These are phyloP conservation scores for Kodamaea kakaduensis DNA, from an alignment of 805 yeast genomes.

Conservation along the genomic window DNA sequence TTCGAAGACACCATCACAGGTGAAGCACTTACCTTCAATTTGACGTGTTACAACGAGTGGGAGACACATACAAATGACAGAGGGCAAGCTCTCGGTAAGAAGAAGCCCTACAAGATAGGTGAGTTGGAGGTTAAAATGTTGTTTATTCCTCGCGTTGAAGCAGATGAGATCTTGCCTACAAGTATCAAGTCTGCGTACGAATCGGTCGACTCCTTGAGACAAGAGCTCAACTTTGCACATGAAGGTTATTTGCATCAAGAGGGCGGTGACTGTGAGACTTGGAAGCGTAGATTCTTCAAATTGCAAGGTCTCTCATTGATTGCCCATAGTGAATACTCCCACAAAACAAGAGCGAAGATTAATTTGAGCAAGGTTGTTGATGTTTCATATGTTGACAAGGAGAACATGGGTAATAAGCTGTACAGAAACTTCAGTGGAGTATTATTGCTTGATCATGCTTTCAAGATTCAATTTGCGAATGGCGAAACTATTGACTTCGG, in stretches of 20 bases:
- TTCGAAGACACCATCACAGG: conserved; percentile 56
- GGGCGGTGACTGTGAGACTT: conserved; percentile 81
- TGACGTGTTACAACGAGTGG: conserved; percentile 84
- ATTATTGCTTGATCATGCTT: conserved; percentile 63
- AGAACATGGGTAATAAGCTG: conserved; percentile 24
- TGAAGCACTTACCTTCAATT: conserved; percentile 43
- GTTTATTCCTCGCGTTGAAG: conserved; percentile 60
- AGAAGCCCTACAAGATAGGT: conserved; percentile 60
- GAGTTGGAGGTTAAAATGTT: conserved; percentile 64
- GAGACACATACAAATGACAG: conserved; percentile 29
- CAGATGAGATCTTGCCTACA: conserved; percentile 62
- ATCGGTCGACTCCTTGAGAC: conserved; percentile 27
- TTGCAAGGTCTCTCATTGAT: conserved; percentile 66
- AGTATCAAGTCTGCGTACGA: conserved; percentile 51
- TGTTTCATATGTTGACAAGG: conserved; percentile 43
- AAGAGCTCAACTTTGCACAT: conserved; percentile 24
- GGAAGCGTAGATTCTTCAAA: conserved; percentile 73
- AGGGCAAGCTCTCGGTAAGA: conserved; percentile 24
- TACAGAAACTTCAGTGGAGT: conserved; percentile 70
- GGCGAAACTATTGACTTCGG: conserved; percentile 82
- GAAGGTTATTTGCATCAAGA: conserved; percentile 82
- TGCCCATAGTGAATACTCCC: conserved; percentile 70
- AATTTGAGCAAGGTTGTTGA: conserved; percentile 66
- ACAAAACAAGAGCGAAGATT: conserved; percentile 69
- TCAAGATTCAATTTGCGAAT: conserved; percentile 69